These are phyloP conservation scores for Salmacisia buchloeana DNA, from an alignment of 1,284 basidiomycete species.

Conservation along the genomic window DNA sequence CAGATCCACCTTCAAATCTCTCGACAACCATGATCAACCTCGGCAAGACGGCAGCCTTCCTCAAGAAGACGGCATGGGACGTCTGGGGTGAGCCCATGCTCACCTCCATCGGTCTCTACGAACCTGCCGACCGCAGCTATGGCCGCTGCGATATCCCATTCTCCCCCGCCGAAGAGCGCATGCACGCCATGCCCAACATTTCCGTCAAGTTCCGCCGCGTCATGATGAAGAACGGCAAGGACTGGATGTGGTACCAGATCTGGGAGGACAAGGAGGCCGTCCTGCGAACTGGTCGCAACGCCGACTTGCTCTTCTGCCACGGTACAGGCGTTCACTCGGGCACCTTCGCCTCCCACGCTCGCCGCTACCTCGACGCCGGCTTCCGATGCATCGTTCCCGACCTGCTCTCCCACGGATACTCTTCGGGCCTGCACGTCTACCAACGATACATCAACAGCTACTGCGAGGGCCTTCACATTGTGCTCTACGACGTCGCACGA, in stretches of 20 bases:
- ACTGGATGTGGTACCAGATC: conserved; percentile 48
- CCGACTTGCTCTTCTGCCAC: conserved; percentile 44
- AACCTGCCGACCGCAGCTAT: conserved; percentile 33
- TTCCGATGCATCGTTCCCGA: conserved; percentile 46
- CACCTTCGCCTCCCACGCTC: conserved; percentile 42
- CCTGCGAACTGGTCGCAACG: conserved; percentile 29
- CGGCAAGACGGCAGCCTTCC: conserved; percentile 8
- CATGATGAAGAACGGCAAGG: conserved; percentile 39
- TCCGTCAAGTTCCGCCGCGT: conserved; percentile 36
- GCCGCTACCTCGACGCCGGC: conserved; percentile 43
- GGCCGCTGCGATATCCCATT: conserved; percentile 36
- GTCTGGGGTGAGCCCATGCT: conserved; percentile 34
- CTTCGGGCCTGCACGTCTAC: conserved; percentile 44
- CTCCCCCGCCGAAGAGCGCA: conserved; percentile 43
- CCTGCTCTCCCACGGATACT: conserved; percentile 44
- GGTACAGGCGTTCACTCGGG: conserved; percentile 48
- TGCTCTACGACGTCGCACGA: conserved; percentile 38
- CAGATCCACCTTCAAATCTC: not conserved
- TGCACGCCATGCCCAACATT: conserved; percentile 42
- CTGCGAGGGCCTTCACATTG: conserved; percentile 32
- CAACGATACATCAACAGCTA: conserved; percentile 30
- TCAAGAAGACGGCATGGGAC: conserved; percentile 28
- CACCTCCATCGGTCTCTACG: conserved; percentile 24
- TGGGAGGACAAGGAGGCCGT: conserved; percentile 39
- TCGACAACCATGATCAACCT: not conserved